phyloP scores from a whole-genome alignment of 805 yeast species.

The Cyberlindnera mycetangii region DNA sequence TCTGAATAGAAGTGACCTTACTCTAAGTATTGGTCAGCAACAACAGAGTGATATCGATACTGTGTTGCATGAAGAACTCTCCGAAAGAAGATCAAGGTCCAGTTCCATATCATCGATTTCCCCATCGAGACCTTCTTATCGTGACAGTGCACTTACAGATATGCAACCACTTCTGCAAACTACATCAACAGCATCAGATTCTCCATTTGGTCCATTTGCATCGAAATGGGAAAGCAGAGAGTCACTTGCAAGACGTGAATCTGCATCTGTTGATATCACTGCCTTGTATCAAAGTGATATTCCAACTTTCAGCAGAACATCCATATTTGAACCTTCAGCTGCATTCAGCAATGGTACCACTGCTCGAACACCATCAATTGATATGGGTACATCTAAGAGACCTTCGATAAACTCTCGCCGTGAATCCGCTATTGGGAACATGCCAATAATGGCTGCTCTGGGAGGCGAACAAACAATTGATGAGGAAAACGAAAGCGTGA shows the following conservation, averaged over 20 bases:
- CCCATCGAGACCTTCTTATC: constrained; percentile 6
- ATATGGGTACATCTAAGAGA: not conserved
- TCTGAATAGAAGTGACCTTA: constrained; percentile 11
- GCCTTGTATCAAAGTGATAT: constrained; percentile 29
- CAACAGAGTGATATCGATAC: constrained; percentile 10
- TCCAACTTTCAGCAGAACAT: constrained; percentile 13
- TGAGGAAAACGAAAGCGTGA: constrained; percentile 17
- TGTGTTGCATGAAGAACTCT: constrained; percentile 2
- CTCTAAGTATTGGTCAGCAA: not conserved
- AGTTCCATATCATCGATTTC: constrained; percentile 16
- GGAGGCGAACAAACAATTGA: constrained; percentile 9
- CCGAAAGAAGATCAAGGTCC: constrained; percentile 12
- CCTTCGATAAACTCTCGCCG: constrained; percentile 9
- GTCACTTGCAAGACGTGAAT: constrained; percentile 28
- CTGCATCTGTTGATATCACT: constrained; percentile 36
- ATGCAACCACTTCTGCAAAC: constrained; percentile 31
- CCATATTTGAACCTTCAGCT: constrained; percentile 5
- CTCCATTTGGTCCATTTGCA: constrained; percentile 2
- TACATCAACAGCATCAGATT: constrained; percentile 9
- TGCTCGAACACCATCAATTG: constrained; percentile 6
- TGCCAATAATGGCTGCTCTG: constrained; percentile 9
- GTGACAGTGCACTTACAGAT: constrained; percentile 15
- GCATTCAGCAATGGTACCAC: not conserved
- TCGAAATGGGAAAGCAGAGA: constrained; percentile 29
- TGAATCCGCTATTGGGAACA: constrained; percentile 5